Percentiles rank a stretch among this genome's conserved stretches.
Conservation (phyloP, 169 alveolate genomes). For the Plasmodium inui region DNA sequence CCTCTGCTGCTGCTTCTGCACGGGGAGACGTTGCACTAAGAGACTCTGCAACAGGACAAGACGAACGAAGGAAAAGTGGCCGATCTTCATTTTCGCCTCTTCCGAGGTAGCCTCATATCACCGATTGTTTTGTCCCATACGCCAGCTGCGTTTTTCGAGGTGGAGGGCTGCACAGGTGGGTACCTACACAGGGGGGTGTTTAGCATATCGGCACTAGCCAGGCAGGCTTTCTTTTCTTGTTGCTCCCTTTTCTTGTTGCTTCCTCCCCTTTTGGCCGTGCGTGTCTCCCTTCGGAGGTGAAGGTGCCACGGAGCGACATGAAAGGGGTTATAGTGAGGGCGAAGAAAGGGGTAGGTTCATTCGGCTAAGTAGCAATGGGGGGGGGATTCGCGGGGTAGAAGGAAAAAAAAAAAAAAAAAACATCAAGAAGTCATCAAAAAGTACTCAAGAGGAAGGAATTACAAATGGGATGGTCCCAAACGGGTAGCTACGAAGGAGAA, state of each 20-base stretch:
- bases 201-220: too few relatives aligned
- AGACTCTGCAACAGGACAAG: neutral
- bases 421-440: neutral
- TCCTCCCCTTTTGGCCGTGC: neutral
- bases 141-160: neutral
- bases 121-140: neutral
- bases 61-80: neutral
- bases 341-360: neutral
- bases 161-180: neutral
- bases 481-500: neutral
- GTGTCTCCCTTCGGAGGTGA: neutral
- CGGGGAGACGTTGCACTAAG: neutral
- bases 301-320: neutral
- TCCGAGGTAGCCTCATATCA: neutral
- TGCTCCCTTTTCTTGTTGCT: neutral
- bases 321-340: too few relatives aligned
- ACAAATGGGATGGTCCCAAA: neutral
- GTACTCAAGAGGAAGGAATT: neutral
- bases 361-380: neutral
- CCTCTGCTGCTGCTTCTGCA: neutral
- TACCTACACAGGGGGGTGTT: neutral
- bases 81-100: neutral
- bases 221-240: neutral
- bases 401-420: neutral
- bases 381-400: neutral